Conservation (phyloP, 2,329 filamentous ascomycete genomes). For the Fonsecaea erecta region DNA sequence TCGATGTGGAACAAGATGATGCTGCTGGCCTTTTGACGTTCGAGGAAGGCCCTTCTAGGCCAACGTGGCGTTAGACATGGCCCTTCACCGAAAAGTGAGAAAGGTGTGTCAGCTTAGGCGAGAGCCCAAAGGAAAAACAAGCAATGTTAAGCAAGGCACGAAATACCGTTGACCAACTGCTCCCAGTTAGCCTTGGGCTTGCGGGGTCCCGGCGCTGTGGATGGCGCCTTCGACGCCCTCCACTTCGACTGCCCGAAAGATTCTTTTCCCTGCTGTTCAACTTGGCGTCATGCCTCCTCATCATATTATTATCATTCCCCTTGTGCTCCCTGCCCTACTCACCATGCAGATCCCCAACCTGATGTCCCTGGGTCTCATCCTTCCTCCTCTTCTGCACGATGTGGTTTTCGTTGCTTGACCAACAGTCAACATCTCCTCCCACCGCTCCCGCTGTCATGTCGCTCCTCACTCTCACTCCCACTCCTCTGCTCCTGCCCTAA, state of each 20-base stretch:
- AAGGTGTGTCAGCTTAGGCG: neutral
- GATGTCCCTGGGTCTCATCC: neutral
- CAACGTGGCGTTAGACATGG: neutral
- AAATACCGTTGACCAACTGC: constrained; percentile 1
- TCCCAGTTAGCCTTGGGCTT: neutral
- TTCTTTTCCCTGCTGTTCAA: neutral
- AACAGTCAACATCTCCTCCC: neutral
- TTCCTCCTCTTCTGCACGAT: neutral
- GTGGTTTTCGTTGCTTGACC: neutral
- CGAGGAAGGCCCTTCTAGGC: neutral
- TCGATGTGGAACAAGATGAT: neutral
- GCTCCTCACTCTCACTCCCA: neutral
- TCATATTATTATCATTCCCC: neutral
- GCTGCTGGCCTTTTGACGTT: neutral
- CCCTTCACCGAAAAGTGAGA: neutral
- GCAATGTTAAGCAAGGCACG: neutral
- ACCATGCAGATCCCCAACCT: neutral
- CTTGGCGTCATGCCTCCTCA: neutral
- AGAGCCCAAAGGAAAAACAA: neutral
- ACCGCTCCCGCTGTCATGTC: neutral
- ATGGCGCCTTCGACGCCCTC: neutral
- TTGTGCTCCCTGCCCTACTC: neutral
- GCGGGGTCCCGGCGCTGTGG: neutral
- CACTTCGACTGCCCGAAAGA: neutral
- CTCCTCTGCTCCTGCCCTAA: neutral